These are phyloP conservation scores for Metrosideros polymorpha DNA, from an alignment of 441 rosid genomes.

Conservation along the genomic window DNA sequence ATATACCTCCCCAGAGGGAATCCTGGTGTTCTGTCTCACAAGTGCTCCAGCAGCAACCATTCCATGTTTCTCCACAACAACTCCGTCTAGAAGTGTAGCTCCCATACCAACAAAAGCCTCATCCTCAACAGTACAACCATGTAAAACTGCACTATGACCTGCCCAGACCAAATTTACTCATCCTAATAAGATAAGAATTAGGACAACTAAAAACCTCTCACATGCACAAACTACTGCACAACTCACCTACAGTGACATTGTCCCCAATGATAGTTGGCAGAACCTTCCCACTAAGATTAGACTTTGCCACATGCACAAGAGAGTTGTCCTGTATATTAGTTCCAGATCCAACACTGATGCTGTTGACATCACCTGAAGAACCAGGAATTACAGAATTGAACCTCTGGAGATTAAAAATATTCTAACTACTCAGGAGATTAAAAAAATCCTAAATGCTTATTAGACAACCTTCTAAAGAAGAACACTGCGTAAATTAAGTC, in stretches of 20 bases:
- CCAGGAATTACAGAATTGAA: background rate
- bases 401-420: background rate
- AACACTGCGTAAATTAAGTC: background rate
- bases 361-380: slow-evolving; percentile 74
- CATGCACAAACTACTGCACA: background rate
- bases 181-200: background rate
- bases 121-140: slow-evolving; percentile 95
- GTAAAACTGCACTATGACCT: slow-evolving; percentile 95
- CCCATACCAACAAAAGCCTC: slow-evolving; percentile 92
- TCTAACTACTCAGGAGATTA: background rate
- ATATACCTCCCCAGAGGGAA: slow-evolving; percentile 83
- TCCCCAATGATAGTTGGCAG: slow-evolving; percentile 75
- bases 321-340: slow-evolving; percentile 96
- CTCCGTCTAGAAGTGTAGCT: slow-evolving; percentile 88
- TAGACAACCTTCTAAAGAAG: background rate
- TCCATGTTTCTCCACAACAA: slow-evolving; percentile 72
- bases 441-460: background rate
- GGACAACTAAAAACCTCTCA: background rate
- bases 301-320: slow-evolving; percentile 90
- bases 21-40: slow-evolving; percentile 80
- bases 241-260: slow-evolving; percentile 87
- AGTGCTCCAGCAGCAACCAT: slow-evolving; percentile 98
- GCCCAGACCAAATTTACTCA: slow-evolving; percentile 16
- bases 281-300: slow-evolving; percentile 91
- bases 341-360: slow-evolving; percentile 69